These are phyloP conservation scores for Cladosporium sp. DNA, from an alignment of 2,329 filamentous ascomycete species.

Conservation along the genomic window DNA sequence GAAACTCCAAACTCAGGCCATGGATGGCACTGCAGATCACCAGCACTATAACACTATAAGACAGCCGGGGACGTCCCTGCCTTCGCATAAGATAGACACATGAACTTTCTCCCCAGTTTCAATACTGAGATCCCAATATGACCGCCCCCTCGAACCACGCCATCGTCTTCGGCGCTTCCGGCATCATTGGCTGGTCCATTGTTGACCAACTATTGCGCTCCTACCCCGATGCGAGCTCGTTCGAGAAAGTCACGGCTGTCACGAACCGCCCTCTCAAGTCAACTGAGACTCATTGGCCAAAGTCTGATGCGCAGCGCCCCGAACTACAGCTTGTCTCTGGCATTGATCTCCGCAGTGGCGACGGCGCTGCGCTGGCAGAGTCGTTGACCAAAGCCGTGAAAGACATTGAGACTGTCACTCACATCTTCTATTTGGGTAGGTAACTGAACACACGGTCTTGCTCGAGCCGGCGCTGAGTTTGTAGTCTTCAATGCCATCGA, in stretches of 20 bases:
- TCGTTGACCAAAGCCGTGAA: conserved; percentile 30
- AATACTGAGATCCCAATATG: no score
- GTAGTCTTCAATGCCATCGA: no score
- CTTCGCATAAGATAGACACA: no score
- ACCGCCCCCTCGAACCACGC: conserved; percentile 17
- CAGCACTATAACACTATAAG: no score
- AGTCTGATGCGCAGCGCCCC: conserved; percentile 23
- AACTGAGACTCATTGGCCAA: conserved; percentile 29
- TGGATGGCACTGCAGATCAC: no score
- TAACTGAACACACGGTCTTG: neutral
- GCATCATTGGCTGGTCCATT: conserved; percentile 49
- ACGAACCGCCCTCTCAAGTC: conserved; percentile 40
- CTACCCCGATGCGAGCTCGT: conserved; percentile 43
- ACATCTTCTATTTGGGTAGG: conserved; percentile 41
- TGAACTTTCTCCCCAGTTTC: no score
- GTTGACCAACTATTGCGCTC: conserved; percentile 45
- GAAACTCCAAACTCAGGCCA: no score
- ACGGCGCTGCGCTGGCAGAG: conserved; percentile 30
- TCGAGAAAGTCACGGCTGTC: conserved; percentile 44
- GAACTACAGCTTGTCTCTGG: conserved; percentile 40
- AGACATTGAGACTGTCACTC: conserved; percentile 37
- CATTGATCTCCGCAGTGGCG: conserved; percentile 39
- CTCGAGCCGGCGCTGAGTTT: no score
- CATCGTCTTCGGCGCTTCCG: conserved; percentile 41
- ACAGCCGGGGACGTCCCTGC: no score